A percentile compares a stretch with the other conserved stretches of the same genome.
phyloP scores from a whole-genome alignment of 305 asterid species.

The Andrographis paniculata region DNA sequence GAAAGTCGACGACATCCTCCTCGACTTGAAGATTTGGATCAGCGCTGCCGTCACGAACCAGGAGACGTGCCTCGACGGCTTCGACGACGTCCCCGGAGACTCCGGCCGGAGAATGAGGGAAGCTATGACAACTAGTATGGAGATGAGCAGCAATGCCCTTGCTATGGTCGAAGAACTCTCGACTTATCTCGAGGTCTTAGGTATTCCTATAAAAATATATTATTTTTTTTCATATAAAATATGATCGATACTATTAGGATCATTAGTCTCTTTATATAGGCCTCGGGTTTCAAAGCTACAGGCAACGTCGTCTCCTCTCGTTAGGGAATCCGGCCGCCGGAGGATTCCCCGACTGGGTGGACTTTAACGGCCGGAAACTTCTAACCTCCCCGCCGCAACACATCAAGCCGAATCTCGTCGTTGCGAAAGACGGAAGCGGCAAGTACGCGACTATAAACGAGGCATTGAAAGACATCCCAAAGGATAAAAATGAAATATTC shows the following conservation, averaged over 20 bases:
- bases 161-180: constrained; percentile 54
- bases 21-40: constrained; percentile 52
- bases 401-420: constrained; percentile 31
- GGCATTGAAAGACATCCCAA: constrained; percentile 35
- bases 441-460: constrained; percentile 35
- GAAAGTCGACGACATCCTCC: constrained; percentile 23
- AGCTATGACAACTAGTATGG: constrained; percentile 28
- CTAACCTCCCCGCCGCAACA: constrained; percentile 10
- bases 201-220: not conserved
- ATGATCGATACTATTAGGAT: too few species aligned
- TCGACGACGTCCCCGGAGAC: constrained; percentile 33
- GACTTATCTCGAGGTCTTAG: constrained; percentile 21
- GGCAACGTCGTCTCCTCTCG: constrained; percentile 40
- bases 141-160: constrained; percentile 55
- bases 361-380: constrained; percentile 22
- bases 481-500: constrained; percentile 22
- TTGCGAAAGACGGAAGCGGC: constrained; percentile 54
- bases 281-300: too few species aligned
- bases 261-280: too few species aligned
- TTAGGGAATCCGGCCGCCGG: constrained; percentile 23
- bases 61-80: constrained; percentile 59
- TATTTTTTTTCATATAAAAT: too few species aligned
- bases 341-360: constrained; percentile 30
- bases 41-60: constrained; percentile 61
- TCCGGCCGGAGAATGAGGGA: constrained; percentile 38